Evolutionary conservation across 768 basidiomycete species (phyloP), one percentile per base, ranked within the genome.

Genomic region (Tulasnella sp.): DNA sequence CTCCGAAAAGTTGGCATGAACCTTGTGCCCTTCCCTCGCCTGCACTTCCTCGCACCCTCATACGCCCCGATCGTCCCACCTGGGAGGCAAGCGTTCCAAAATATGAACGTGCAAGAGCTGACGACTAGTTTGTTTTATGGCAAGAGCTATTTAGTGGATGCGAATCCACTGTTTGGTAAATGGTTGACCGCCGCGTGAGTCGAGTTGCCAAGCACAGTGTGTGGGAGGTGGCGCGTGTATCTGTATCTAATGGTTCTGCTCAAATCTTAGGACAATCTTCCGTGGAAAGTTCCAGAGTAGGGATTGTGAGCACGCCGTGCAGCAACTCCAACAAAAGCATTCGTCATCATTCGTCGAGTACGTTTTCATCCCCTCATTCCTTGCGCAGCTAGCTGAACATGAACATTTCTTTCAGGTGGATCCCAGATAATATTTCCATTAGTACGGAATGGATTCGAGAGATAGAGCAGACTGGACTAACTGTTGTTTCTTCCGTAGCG

Each of bases 11-110:
- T 98, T 47, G 88, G 82, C 50, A 85, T 95, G 81, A 98, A 98
- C 72, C 79, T 97, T 54, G 78, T 98, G 63, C 95, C 95, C 0
- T 99, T 98, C 80, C 95, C 95, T 65, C 91, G 63, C 85, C 80
- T 98, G 54, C 95, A 99, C 70, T 99, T 97, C 81, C 80, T 99
- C 66, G 88, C 91, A 76, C 90, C 91, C 51, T 93, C 90, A 64
- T 96, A 92, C 70, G 92, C 91, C 0, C 96, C 96, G 0, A 82
- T 98, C 65, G 82, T 79, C 63, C 80, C 90, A 64, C 76, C 81
- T 2, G 81, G 80, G 56, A 76, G 82, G 0, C 75, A 74, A 50
- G 72, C 79, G 1, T 93, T 80, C 73, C 77, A 84, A 64, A 76
- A 77, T 24, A 71, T 77, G 45, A 80, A 80, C 4, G 76, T 88